These are phyloP conservation scores for Firmiana major DNA, from an alignment of 345 rosid species.

Conservation along the genomic window DNA sequence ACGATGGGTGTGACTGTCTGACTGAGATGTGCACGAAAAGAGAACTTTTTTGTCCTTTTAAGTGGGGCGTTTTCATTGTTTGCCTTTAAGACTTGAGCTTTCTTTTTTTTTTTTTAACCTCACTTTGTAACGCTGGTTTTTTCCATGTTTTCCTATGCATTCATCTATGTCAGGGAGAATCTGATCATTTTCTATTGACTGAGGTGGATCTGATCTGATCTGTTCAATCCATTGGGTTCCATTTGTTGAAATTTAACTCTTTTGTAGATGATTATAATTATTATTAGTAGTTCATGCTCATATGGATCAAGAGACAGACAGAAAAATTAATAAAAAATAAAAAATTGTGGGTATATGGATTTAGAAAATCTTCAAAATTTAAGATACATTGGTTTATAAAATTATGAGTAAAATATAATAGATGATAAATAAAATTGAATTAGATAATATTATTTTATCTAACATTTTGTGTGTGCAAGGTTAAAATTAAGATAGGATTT, in stretches of 20 bases:
- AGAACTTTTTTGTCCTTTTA: not conserved
- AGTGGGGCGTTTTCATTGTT: too few relatives aligned
- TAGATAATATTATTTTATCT: too few relatives aligned
- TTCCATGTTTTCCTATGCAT: not conserved
- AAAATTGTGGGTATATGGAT: not conserved
- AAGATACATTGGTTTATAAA: too few relatives aligned
- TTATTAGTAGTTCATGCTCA: not conserved
- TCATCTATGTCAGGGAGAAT: not conserved
- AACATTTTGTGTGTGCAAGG: too few relatives aligned
- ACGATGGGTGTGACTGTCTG: not conserved
- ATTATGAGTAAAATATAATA: too few relatives aligned
- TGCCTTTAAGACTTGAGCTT: too few relatives aligned
- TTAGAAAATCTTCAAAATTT: not conserved
- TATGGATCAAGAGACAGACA: too few relatives aligned
- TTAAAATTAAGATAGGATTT: too few relatives aligned
- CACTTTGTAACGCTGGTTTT: not conserved
- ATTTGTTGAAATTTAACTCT: not conserved
- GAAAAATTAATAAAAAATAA: not conserved
- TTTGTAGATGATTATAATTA: not conserved
- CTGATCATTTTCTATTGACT: not conserved
- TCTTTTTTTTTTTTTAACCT: not conserved
- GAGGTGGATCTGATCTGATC: not conserved
- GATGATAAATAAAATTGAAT: too few relatives aligned
- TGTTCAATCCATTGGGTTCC: not conserved
- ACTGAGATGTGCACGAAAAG: not conserved